These are phyloP conservation scores for Stachybotrys elegans DNA, from an alignment of 2,329 filamentous ascomycete genomes.

Conservation along the genomic window DNA sequence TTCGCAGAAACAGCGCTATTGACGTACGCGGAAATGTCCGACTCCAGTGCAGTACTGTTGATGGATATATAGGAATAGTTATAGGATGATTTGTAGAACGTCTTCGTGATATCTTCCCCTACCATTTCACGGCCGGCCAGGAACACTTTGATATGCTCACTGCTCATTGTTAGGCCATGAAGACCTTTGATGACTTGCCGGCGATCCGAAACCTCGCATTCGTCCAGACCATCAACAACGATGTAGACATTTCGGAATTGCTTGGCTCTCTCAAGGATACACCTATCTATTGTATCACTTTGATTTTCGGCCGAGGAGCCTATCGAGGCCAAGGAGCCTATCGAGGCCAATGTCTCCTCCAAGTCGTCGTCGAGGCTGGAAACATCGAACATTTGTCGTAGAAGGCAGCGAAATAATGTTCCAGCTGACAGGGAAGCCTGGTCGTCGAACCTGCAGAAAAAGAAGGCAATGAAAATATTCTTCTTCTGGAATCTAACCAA, in stretches of 20 bases:
- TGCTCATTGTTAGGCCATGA: neutral
- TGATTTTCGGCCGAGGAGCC: neutral
- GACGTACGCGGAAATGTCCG: constrained; percentile 9
- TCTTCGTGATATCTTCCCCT: constrained; percentile 8
- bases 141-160: constrained; percentile 15
- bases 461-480: constrained; percentile 7
- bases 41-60: too few relatives aligned
- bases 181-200: neutral
- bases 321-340: neutral
- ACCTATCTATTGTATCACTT: neutral
- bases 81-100: constrained; percentile 1
- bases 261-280: neutral
- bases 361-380: neutral
- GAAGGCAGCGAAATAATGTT: constrained; percentile 10
- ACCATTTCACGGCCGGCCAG: constrained; percentile 20
- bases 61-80: constrained; percentile 3
- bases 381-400: constrained; percentile 7
- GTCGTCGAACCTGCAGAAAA: constrained; percentile 9
- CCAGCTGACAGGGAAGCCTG: constrained; percentile 8
- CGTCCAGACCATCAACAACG: constrained; percentile 28
- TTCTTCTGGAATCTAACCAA: neutral
- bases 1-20: constrained; percentile 5
- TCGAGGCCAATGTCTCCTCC: neutral
- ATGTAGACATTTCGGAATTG: constrained; percentile 13
- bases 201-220: constrained; percentile 20